phyloP scores from a whole-genome alignment of 208 protist genomes.

The Trypanosoma grayi region DNA sequence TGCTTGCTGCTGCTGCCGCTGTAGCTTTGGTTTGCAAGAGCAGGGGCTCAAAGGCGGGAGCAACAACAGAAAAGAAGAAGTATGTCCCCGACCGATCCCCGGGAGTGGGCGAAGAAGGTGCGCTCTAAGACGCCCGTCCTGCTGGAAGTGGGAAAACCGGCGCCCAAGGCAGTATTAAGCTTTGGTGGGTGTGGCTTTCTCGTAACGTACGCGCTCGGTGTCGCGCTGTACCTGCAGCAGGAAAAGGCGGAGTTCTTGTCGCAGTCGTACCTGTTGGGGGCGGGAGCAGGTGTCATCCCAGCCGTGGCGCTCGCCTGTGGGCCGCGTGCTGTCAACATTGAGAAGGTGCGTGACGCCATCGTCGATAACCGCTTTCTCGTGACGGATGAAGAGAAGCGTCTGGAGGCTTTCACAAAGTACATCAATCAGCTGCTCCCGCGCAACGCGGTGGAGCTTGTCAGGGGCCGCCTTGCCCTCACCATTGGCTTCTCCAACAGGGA shows the following conservation, averaged over 20 bases:
- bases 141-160: conserved; percentile 77
- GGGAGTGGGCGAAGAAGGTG: conserved; percentile 72
- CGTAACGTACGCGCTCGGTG: conserved; percentile 85
- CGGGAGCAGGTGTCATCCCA: conserved; percentile 76
- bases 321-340: conserved; percentile 59
- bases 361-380: conserved; percentile 77
- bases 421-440: conserved; percentile 77
- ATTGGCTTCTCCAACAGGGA: conserved; percentile 86
- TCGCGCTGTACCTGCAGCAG: conserved; percentile 86
- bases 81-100: conserved; percentile 66
- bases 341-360: conserved; percentile 78
- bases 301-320: conserved; percentile 82
- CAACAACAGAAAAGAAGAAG: conserved; percentile 2
- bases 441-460: conserved; percentile 70
- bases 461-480: conserved; percentile 76
- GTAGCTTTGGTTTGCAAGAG: background rate
- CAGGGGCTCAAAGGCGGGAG: background rate
- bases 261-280: conserved; percentile 76
- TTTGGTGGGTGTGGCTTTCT: conserved; percentile 88
- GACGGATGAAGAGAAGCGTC: conserved; percentile 69
- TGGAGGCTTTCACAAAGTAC: conserved; percentile 60
- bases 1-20: no score
- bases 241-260: conserved; percentile 75
- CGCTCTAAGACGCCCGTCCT: conserved; percentile 80
- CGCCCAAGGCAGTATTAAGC: conserved; percentile 79